Conservation (phyloP, 2,329 filamentous ascomycete genomes). For the Xylaria sp. region DNA sequence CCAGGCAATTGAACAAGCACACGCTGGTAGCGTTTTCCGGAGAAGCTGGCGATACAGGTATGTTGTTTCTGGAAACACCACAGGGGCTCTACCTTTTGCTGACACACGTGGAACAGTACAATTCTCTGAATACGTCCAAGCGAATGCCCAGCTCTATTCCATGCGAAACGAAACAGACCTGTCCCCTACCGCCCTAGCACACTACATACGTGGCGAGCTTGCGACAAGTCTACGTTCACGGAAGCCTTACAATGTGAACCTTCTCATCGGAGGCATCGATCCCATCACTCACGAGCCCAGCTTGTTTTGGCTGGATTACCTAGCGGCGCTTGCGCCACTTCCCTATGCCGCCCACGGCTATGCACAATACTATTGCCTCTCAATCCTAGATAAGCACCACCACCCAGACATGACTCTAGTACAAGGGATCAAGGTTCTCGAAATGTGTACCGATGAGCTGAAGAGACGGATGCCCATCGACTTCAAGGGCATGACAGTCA, state of each 20-base stretch:
- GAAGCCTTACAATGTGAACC: conserved; percentile 96
- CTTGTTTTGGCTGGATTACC: conserved; percentile 97
- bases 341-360: conserved; percentile 98
- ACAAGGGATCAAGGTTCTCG: conserved; percentile 90
- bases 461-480: conserved; percentile 97
- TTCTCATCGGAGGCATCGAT: conserved; percentile 93
- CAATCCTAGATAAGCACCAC: conserved; percentile 98
- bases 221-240: conserved; percentile 89
- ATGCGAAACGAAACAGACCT: conserved; percentile 98
- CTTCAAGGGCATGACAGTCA: conserved; percentile 96
- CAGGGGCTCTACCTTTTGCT: conserved; percentile 14
- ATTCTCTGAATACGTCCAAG: conserved; percentile 99
- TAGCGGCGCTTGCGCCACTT: conserved; percentile 85
- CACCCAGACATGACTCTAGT: conserved; percentile 91
- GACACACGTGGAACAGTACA: conserved; percentile 71
- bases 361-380: conserved; percentile 99
- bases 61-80: conserved; percentile 39
- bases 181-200: conserved; percentile 85
- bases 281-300: conserved; percentile 89
- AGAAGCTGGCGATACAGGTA: conserved; percentile 95
- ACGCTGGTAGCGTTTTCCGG: conserved; percentile 95
- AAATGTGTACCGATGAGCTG: conserved; percentile 95
- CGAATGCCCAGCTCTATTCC: conserved; percentile 96
- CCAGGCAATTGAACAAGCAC: conserved; percentile 88
- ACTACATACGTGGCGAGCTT: conserved; percentile 94